Conservation (phyloP, 139 green algal species). For the Desmodesmus armatus region DNA sequence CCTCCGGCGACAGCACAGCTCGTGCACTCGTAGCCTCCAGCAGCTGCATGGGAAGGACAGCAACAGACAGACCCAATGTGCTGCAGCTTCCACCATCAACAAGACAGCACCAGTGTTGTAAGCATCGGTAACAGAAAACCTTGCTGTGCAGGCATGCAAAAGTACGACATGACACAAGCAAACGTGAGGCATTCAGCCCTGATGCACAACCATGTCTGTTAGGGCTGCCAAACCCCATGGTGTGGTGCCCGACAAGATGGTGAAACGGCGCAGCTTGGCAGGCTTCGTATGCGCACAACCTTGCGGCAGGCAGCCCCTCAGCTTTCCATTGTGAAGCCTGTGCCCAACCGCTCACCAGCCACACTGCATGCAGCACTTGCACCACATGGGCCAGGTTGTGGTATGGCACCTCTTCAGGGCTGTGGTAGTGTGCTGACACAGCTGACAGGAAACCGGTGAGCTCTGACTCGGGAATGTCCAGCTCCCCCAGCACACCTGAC, state of each 20-base stretch:
- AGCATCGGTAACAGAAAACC: too few relatives aligned
- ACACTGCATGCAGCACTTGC: constrained; percentile 76
- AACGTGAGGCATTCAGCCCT: too few relatives aligned
- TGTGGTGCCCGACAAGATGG: too few relatives aligned
- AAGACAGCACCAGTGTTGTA: too few relatives aligned
- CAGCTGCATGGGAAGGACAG: constrained; percentile 50
- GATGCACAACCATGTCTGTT: too few relatives aligned
- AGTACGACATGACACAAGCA: too few relatives aligned
- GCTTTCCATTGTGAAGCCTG: neutral
- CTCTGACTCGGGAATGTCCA: constrained; percentile 52
- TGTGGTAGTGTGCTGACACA: constrained; percentile 71
- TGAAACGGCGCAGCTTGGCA: too few relatives aligned
- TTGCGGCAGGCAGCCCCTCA: neutral
- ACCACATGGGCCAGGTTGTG: constrained; percentile 81
- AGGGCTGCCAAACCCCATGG: too few relatives aligned
- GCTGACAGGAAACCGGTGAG: constrained; percentile 69
- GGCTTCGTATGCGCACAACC: too few relatives aligned
- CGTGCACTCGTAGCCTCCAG: constrained; percentile 44
- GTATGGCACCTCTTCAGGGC: constrained; percentile 68
- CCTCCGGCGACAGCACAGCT: constrained; percentile 53
- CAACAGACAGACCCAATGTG: too few relatives aligned
- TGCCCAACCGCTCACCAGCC: constrained; percentile 71
- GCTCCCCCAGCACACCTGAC: constrained; percentile 55
- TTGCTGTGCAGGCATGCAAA: too few relatives aligned
- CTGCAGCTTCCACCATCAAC: too few relatives aligned